These are phyloP conservation scores for Cyclocybe cylindracea DNA, from an alignment of 768 basidiomycete species.

Conservation along the genomic window DNA sequence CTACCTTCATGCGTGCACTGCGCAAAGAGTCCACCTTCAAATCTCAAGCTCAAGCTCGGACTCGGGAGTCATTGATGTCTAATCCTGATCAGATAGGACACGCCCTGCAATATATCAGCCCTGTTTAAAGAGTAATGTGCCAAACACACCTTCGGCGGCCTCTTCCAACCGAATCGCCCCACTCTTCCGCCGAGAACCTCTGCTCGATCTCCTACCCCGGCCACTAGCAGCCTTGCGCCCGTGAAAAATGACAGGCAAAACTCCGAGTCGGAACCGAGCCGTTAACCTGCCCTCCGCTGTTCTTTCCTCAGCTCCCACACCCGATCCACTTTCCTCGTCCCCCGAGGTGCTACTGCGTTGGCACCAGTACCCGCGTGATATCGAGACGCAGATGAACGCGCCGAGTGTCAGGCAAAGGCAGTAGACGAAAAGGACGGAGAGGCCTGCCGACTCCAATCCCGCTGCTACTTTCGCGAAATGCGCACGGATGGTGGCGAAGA, in stretches of 20 bases:
- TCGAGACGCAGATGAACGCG: slow-evolving; percentile 3
- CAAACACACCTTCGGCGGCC: no score
- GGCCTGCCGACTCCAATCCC: slow-evolving; percentile 13
- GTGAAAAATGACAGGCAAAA: slow-evolving; percentile 7
- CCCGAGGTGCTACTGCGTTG: neutral
- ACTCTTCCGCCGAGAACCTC: neutral
- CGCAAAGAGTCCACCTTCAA: no score
- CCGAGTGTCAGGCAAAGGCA: slow-evolving; percentile 12
- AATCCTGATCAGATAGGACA: no score
- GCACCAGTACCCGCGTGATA: neutral
- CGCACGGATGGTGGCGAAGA: slow-evolving; percentile 22
- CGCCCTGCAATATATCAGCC: no score
- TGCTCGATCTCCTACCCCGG: neutral
- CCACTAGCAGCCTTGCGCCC: neutral
- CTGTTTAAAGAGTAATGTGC: no score
- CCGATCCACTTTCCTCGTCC: slow-evolving; percentile 6
- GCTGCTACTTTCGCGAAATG: slow-evolving; percentile 9
- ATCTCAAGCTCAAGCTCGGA: no score
- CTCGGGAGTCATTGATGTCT: no score
- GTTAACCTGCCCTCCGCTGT: neutral
- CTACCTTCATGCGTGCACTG: no score
- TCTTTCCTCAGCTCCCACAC: neutral
- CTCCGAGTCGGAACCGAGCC: neutral
- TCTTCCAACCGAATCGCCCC: neutral
- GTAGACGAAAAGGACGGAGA: slow-evolving; percentile 11